Evolutionary conservation across 108 stramenopile genomes (phyloP), one percentile per base, ranked within the genome.

Genomic region (Cyclotella cryptica): DNA sequence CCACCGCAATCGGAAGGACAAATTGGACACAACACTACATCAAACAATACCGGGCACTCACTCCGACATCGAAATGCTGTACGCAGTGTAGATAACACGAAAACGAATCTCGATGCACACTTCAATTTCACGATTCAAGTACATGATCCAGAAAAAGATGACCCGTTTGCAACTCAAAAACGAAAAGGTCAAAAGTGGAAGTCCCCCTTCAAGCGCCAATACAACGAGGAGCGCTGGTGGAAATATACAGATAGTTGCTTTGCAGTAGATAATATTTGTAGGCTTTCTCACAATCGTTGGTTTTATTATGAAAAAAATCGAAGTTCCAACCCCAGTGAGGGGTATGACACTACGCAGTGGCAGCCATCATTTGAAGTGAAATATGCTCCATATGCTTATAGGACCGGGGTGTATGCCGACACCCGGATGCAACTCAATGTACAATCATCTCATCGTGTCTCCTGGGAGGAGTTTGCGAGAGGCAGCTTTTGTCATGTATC

Each of bases 91-190:
- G 35, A 35, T 6, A 35, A 35, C 2, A 35, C 6, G 4, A 35
- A 35, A 35, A 2, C 35, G 6, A 35, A 35, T 35, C 2, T 35
- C 2, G 2, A 5, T 35, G 35, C 35, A 35, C 35, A 5, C 35
- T 24, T 1, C 55, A 19, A 26, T 26, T 26, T 55, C 55, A 26
- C 55, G 13, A 55, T 4, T 55, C 1, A 21, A 55, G 4, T 26
- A 55, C 22, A 19, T 22, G 21, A 55, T 24, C 22, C 7, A 55
- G 24, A 57, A 19, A 26, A 26, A 57, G 55, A 57, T 22, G 30
- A 61, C 14, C 60, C 60, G 10, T 61, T 61, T 61, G 60, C 60
- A n/a, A 13, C 29, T 17, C 60, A 61, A 61, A 35, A 30, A 30
- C 29, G 30, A 30, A 61, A 13, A n/a, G 60, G 60, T 2, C 1